Percentiles rank a stretch among this genome's conserved stretches.
These are phyloP conservation scores for Hygrophoropsis aurantiaca DNA, from an alignment of 768 basidiomycete genomes.

Conservation along the genomic window DNA sequence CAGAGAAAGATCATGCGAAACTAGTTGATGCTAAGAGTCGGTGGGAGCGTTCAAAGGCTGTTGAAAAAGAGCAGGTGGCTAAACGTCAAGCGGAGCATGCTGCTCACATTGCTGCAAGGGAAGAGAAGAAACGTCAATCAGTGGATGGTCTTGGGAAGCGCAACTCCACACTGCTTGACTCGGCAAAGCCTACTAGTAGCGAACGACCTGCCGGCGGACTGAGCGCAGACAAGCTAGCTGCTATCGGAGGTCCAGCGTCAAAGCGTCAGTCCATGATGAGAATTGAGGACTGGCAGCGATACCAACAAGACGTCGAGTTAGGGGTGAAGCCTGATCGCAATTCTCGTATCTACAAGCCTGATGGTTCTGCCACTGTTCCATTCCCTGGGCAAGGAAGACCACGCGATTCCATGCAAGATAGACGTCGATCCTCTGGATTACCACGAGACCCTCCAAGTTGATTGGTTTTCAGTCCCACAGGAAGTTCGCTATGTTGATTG, in stretches of 20 bases:
- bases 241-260: conserved; percentile 41
- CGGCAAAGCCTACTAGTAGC: conserved; percentile 32
- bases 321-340: conserved; percentile 26
- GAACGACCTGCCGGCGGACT: conserved; percentile 42
- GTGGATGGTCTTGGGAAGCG: conserved; percentile 42
- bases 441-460: conserved; percentile 44
- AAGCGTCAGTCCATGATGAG: conserved; percentile 74
- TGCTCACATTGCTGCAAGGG: conserved; percentile 42
- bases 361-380: conserved; percentile 26
- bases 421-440: conserved; percentile 28
- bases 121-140: conserved; percentile 50
- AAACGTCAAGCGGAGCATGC: conserved; percentile 73
- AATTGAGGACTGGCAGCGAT: conserved; percentile 83
- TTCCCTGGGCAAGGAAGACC: conserved; percentile 29
- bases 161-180: conserved; percentile 28
- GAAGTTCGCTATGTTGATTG: background rate
- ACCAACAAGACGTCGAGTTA: conserved; percentile 53
- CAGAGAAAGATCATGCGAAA: conserved; percentile 75
- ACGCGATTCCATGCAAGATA: conserved; percentile 22
- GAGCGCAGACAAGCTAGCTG: conserved; percentile 63
- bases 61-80: conserved; percentile 74
- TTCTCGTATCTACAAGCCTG: conserved; percentile 23
- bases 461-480: background rate
- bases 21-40: conserved; percentile 72
- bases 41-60: conserved; percentile 77